Base-by-base conservation (phyloP, 2,329 filamentous ascomycete genomes). In the Venturia aucupariae region DNA sequence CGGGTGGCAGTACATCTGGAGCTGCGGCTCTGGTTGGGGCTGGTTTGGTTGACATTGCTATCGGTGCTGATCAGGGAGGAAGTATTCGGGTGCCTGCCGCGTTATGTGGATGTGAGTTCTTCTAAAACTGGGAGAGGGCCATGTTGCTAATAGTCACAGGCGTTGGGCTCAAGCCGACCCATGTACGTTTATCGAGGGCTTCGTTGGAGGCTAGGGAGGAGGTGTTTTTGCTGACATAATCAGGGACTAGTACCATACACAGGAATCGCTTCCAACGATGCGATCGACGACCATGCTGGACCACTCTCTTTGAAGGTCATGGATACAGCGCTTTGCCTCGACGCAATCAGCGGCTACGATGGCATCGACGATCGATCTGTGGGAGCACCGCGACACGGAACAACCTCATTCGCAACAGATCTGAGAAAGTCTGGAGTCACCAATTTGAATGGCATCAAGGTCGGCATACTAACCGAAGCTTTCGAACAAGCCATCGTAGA, bases 211-310 rank as follows among this genome's bases (percentile, higher is more conserved):
- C n/a, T n/a, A n/a, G n/a, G n/a, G n/a, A n/a, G n/a, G n/a, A n/a
- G n/a, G n/a, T n/a, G n/a, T n/a, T n/a, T 15, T 24, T 27, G 46
- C 22, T 51, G 13, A 51, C 27, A 27, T 17, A 27, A 27, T 15
- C 75, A 78, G 69, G 80, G 80, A 0, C 70, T 82, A 2, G 74
- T 82, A 1, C 80, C 80, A 0, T 82, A 82, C 66, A 82, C 80
- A 0, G 80, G 79, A 0, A 78, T 80, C 7, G 73, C 73, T 39
- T 69, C 75, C 27, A 66, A 77, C 51, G 70, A 79, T 61, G 73
- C 75, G 0, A 74, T 75, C 61, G 74, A 77, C 57, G 80, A 82
- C 67, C 77, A 81, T 66, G 70, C 75, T 11, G 75, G 75, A 15
- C 72, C 72, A 8, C 69, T 74, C 39, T 70, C 70, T 15, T 68